phyloP scores from a whole-genome alignment of 148 eudicot species.

The Chenopodium suecicum region DNA sequence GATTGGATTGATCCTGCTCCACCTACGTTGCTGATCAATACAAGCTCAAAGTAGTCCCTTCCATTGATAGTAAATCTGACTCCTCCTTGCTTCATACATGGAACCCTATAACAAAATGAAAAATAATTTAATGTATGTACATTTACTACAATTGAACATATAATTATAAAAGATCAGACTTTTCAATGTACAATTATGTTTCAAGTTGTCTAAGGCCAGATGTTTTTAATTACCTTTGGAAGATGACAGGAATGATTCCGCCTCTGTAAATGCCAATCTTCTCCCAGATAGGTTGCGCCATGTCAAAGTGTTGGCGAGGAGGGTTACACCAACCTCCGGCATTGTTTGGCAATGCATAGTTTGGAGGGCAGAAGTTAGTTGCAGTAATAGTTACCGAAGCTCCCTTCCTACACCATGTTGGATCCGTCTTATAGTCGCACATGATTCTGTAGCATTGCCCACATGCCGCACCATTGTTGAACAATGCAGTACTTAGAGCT shows the following conservation, averaged over 20 bases:
- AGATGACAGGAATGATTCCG: constrained; percentile 78
- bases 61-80: constrained; percentile 82
- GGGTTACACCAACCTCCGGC: constrained; percentile 97
- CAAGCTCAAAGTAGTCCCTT: constrained; percentile 80
- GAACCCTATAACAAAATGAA: constrained; percentile 41
- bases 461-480: constrained; percentile 73
- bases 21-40: constrained; percentile 66
- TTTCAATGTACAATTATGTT: no score
- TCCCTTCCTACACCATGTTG: constrained; percentile 66
- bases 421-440: constrained; percentile 52
- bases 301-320: constrained; percentile 86
- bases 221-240: constrained; percentile 48
- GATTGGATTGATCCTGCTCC: constrained; percentile 78
- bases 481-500: constrained; percentile 89
- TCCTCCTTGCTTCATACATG: constrained; percentile 78
- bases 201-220: no score
- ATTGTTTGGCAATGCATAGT: constrained; percentile 52
- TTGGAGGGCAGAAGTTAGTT: constrained; percentile 92
- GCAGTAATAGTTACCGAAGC: constrained; percentile 63
- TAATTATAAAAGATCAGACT: no score
- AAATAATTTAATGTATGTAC: neutral
- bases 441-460: constrained; percentile 80
- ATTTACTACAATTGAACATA: no score
- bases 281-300: constrained; percentile 96
- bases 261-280: constrained; percentile 77